Evolutionary conservation across 179 eudicot genomes (phyloP), one percentile per base, ranked within the genome.

Genomic region (Silene vulgaris): DNA sequence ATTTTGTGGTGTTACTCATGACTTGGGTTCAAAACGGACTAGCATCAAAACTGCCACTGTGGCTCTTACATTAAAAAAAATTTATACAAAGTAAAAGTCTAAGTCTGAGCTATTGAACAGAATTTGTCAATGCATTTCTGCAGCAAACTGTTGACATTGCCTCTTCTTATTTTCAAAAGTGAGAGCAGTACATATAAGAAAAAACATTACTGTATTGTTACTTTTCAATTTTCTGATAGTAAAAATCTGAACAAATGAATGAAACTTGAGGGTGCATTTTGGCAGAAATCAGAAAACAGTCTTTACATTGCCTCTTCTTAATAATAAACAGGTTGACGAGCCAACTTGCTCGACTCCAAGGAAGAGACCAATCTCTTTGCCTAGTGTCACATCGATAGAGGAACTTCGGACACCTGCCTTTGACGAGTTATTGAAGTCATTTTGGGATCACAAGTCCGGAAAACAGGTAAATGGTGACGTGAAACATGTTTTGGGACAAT

Each of bases 291-390:
- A 30, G 71, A 48, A 30, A 5, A 13, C 13, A 23, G 40, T 71
- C 20, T 0, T 72, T 9, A 26, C 8, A 57, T 17, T 57, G 16
- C 28, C 5, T 57, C 11, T 16, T n/a, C 14, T 70, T 26, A 26
- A 28, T 71, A 19, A 71, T 23, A 59, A 45, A 35, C 84, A 96
- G 99, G 97, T 93, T 84, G 99, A 96, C 87, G 88, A 96, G 83
- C 94, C 99, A 72, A 89, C 96, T 54, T 93, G 98, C 77, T 93
- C 97, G n/a, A 93, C 99, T 20, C 99, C 98, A 29, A 91, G 79
- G 79, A 93, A 86, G 82, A 89, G 97, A 78, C 69, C 88, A 17
- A 84, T 89, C 76, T 88, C 89, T 85, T 81, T 90, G 40, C 97
- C 98, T 1, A 93, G 91, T 65, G 85, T 84, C 63, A 81, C 80